Evolutionary conservation across 805 yeast species (phyloP).

Genomic region (Schizosaccharomyces octosporus): DNA sequence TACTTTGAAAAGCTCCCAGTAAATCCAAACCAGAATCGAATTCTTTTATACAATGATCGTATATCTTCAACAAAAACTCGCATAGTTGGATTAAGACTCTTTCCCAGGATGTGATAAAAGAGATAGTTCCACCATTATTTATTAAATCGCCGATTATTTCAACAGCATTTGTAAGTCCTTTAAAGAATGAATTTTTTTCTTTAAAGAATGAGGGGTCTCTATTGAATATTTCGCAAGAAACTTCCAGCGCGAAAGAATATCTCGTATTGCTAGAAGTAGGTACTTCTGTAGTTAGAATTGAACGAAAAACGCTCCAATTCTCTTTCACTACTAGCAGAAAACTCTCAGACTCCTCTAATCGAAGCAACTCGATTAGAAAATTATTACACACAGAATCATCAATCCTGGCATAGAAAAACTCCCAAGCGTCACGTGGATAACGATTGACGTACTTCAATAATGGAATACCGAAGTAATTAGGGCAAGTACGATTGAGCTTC

Average conservation of each 20-base stretch:
- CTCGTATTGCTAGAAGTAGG: conserved; percentile 16
- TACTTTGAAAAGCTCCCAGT: neutral
- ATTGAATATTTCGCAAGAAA: neutral
- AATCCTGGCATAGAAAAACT: conserved; percentile 44
- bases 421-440: conserved; percentile 49
- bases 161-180: neutral
- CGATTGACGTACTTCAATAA: conserved; percentile 66
- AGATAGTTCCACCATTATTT: neutral
- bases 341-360: conserved; percentile 14
- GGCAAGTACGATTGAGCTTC: conserved; percentile 57
- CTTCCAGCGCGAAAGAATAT: neutral
- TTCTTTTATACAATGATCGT: neutral
- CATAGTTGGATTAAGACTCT: neutral
- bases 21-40: neutral
- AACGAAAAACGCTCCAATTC: conserved; percentile 21
- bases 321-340: conserved; percentile 5
- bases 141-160: neutral
- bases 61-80: neutral
- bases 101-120: neutral
- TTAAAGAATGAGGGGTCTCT: neutral
- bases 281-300: conserved; percentile 29
- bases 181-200: neutral
- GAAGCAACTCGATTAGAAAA: conserved; percentile 28
- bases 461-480: conserved; percentile 79
- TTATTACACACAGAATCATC: conserved; percentile 40